A percentile compares a stretch with the other conserved stretches of the same genome.
Conservation (phyloP, 139 green algal species). For the Chlorella sp. region DNA sequence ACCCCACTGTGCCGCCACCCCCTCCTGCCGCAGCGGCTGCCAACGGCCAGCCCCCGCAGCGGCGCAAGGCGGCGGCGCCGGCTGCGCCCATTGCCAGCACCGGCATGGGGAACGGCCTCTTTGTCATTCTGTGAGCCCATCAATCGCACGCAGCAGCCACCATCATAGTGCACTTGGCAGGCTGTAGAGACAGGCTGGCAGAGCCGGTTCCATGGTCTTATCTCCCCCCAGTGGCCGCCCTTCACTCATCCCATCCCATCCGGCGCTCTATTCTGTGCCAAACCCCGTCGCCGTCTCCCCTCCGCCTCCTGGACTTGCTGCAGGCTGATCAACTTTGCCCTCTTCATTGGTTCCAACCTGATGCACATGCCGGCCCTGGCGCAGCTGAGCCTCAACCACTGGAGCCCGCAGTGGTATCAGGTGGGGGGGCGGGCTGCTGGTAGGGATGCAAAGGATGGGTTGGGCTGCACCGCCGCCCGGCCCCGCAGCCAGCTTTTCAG, state of each 20-base stretch:
- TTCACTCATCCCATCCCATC: not conserved
- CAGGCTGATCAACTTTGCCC: constrained; percentile 49
- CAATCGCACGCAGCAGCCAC: too few relatives aligned
- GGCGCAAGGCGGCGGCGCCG: not conserved
- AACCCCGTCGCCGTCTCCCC: not conserved
- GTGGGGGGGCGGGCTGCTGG: not conserved
- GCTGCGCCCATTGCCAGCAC: not conserved
- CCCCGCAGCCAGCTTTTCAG: too few relatives aligned
- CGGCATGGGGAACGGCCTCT: constrained; percentile 48
- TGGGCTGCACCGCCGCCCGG: too few relatives aligned
- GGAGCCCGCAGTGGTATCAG: constrained; percentile 50
- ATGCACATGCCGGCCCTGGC: constrained; percentile 24
- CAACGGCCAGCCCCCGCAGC: not conserved
- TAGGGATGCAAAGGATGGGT: too few relatives aligned
- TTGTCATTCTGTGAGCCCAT: constrained; percentile 17
- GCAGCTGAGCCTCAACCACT: constrained; percentile 48
- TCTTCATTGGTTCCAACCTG: constrained; percentile 34
- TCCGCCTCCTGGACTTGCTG: not conserved
- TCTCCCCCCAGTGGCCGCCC: not conserved
- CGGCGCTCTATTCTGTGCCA: not conserved
- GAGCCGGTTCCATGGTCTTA: too few relatives aligned
- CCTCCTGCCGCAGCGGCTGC: not conserved
- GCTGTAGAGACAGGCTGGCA: not conserved
- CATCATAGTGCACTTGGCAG: too few relatives aligned
- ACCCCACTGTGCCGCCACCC: not conserved